Evolutionary conservation across 148 eudicot genomes (phyloP).

Genomic region (Bassia scoparia): DNA sequence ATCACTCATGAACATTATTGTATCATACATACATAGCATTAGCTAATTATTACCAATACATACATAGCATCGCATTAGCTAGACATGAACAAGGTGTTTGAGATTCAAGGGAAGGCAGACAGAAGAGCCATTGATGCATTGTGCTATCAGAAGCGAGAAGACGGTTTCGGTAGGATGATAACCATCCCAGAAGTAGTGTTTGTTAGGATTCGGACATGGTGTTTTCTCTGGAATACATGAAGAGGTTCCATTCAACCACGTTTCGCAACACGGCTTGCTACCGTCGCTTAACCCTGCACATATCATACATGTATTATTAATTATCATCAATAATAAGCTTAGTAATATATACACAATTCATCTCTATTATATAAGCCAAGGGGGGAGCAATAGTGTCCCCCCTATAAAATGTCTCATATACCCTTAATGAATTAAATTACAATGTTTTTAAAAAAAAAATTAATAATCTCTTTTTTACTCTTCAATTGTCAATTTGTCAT

Average conservation of each 20-base stretch:
- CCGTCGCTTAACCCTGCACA: slow-evolving; percentile 42
- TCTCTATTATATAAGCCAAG: too few species aligned
- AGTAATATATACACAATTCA: too few species aligned
- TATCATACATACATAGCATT: too few species aligned
- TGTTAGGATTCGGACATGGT: slow-evolving; percentile 34
- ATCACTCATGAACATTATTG: too few species aligned
- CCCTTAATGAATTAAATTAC: too few species aligned
- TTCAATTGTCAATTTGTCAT: too few species aligned
- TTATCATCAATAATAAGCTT: too few species aligned
- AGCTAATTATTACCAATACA: too few species aligned
- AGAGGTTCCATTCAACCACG: slow-evolving; percentile 39
- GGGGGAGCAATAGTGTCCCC: too few species aligned
- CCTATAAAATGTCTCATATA: too few species aligned
- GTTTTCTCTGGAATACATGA: slow-evolving; percentile 33
- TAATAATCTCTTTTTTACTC: too few species aligned
- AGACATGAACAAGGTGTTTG: slow-evolving; percentile 24
- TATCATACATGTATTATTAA: not conserved
- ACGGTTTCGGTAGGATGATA: slow-evolving; percentile 49
- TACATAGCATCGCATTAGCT: not conserved
- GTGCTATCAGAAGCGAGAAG: slow-evolving; percentile 26
- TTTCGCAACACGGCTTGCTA: slow-evolving; percentile 44
- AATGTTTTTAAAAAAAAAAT: too few species aligned
- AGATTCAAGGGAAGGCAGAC: slow-evolving; percentile 28
- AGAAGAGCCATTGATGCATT: slow-evolving; percentile 32
- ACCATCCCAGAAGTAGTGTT: slow-evolving; percentile 55